These are phyloP conservation scores for Thuja plicata DNA, from an alignment of 83 land plant genomes.

Conservation along the genomic window DNA sequence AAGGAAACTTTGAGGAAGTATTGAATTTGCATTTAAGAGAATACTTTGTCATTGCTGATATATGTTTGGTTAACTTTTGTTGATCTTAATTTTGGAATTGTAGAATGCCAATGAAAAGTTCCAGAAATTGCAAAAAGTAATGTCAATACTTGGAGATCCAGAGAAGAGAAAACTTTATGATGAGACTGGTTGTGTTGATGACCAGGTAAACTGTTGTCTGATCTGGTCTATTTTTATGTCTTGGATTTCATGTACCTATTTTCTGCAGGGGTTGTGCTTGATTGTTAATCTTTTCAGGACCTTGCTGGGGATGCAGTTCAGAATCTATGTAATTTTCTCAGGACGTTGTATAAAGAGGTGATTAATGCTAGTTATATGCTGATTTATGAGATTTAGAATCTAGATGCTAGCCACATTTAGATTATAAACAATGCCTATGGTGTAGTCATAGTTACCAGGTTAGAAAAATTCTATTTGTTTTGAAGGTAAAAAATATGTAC, in stretches of 20 bases:
- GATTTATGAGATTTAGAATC: constrained; percentile 61
- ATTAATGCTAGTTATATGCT: background rate
- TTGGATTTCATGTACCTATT: background rate
- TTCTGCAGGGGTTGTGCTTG: background rate
- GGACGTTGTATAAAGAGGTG: constrained; percentile 81
- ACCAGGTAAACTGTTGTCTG: constrained; percentile 45
- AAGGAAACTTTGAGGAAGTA: background rate
- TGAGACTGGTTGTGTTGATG: constrained; percentile 86
- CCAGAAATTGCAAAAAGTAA: constrained; percentile 82
- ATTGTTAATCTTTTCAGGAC: constrained; percentile 25
- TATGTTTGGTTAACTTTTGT: background rate
- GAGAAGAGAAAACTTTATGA: constrained; percentile 91
- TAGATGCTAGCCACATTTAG: constrained; percentile 14
- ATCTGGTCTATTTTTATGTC: background rate
- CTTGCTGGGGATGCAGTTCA: constrained; percentile 58
- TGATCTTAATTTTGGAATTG: constrained; percentile 13
- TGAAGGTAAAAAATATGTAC: no score
- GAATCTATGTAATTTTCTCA: constrained; percentile 60
- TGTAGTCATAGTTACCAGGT: no score
- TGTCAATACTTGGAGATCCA: constrained; percentile 88
- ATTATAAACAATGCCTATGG: background rate
- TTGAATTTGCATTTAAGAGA: background rate
- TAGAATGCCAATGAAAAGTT: constrained; percentile 95
- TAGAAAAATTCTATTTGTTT: no score
- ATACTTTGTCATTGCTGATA: background rate